Conservation (phyloP, 2,329 filamentous ascomycete species). For the Trichoderma citrinoviride region DNA sequence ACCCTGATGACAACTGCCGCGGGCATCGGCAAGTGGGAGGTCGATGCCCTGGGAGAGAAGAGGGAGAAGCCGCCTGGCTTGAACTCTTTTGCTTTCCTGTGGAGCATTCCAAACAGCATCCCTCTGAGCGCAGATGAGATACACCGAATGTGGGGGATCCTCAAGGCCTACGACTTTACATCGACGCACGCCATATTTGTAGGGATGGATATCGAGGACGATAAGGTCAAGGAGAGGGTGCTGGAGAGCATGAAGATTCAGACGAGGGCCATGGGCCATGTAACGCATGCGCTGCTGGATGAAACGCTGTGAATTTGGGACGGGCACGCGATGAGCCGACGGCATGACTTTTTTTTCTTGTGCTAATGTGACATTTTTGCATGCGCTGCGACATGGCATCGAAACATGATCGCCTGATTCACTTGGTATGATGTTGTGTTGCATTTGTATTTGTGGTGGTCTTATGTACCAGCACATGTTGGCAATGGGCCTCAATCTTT, state of each 20-base stretch:
- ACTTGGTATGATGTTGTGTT: neutral
- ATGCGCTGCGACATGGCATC: neutral
- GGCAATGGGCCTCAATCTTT: constrained; percentile 7
- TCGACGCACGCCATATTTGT: constrained; percentile 67
- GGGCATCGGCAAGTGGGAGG: constrained; percentile 46
- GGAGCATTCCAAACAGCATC: constrained; percentile 73
- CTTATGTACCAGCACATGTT: too few relatives aligned
- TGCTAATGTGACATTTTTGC: neutral
- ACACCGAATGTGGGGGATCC: constrained; percentile 64
- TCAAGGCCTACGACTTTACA: constrained; percentile 60
- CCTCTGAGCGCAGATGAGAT: constrained; percentile 65
- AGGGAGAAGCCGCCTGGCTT: constrained; percentile 42
- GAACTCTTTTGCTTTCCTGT: constrained; percentile 68
- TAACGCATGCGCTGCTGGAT: constrained; percentile 40
- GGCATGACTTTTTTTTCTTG: neutral
- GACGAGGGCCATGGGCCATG: constrained; percentile 50
- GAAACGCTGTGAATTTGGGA: constrained; percentile 25
- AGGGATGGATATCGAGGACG: constrained; percentile 58
- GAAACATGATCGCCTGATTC: neutral
- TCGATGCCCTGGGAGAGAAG: constrained; percentile 38
- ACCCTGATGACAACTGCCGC: constrained; percentile 69
- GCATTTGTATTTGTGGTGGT: neutral
- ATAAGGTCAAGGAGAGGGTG: constrained; percentile 60
- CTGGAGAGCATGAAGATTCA: constrained; percentile 77
- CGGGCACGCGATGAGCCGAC: neutral